Percentiles rank a stretch among this genome's conserved stretches.
These are phyloP conservation scores for Nannochloris sp. DNA, from an alignment of 139 green algal species.

Conservation along the genomic window DNA sequence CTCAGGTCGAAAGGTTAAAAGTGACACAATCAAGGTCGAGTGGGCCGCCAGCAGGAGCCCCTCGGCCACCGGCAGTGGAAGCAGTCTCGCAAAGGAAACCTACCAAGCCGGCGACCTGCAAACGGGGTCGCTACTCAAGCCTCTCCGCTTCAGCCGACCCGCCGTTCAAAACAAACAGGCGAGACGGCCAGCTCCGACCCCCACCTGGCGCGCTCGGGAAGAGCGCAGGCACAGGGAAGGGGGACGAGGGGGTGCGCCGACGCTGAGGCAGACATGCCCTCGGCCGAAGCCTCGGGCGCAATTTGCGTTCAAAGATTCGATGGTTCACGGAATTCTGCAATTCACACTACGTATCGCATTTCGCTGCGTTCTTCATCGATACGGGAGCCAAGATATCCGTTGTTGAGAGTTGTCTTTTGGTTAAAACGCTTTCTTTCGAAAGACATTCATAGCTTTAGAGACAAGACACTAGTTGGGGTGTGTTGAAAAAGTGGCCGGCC, in stretches of 20 bases:
- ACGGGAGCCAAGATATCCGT: no score
- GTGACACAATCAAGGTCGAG: neutral
- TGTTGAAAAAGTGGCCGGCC: no score
- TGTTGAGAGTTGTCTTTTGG: no score
- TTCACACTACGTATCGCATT: constrained; percentile 94
- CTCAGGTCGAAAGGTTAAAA: constrained; percentile 74
- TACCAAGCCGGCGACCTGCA: constrained; percentile 44
- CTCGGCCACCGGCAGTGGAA: constrained; percentile 15
- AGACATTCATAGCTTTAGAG: no score
- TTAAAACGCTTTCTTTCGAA: no score
- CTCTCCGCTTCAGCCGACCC: constrained; percentile 30
- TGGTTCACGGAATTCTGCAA: constrained; percentile 89
- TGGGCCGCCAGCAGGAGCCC: constrained; percentile 16
- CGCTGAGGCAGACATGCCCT: constrained; percentile 85
- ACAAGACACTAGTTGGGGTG: no score
- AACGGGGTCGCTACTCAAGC: constrained; percentile 28
- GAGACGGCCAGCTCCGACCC: constrained; percentile 42
- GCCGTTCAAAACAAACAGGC: constrained; percentile 1
- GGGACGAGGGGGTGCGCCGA: constrained; percentile 51
- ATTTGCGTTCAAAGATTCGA: constrained; percentile 92
- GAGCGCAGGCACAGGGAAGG: constrained; percentile 5
- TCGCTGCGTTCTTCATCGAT: constrained; percentile 93
- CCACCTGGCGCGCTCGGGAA: no score
- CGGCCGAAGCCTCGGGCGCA: constrained; percentile 70
- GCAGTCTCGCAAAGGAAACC: constrained; percentile 11